A percentile compares a stretch with the other conserved stretches of the same genome.
phyloP scores from a whole-genome alignment of 2,329 filamentous ascomycete genomes.

The Xenoacremonium recifei region DNA sequence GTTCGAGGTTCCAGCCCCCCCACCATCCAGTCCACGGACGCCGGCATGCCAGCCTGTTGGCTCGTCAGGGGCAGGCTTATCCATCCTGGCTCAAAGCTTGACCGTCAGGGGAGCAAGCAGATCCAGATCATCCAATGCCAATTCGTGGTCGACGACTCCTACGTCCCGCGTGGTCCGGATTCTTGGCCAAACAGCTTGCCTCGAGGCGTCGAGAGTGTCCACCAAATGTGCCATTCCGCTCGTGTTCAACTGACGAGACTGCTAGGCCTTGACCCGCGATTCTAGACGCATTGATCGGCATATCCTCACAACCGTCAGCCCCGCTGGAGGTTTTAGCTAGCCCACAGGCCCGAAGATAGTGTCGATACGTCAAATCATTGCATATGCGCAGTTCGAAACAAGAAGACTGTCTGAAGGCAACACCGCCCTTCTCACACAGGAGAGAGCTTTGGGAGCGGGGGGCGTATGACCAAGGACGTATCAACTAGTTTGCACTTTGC shows the following conservation, averaged over 20 bases:
- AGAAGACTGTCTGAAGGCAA: no score
- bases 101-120: slow-evolving; percentile 15
- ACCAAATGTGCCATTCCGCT: slow-evolving; percentile 3
- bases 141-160: slow-evolving; percentile 4
- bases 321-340: slow-evolving; percentile 3
- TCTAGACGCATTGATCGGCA: slow-evolving; percentile 22
- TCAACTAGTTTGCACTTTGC: no score
- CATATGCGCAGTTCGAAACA: no score
- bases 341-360: no score
- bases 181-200: background rate
- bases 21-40: slow-evolving; percentile 15
- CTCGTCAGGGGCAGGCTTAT: slow-evolving; percentile 8
- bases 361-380: no score
- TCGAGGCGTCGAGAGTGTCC: no score
- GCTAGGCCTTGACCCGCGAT: slow-evolving; percentile 4
- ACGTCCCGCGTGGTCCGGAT: background rate
- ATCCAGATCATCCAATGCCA: slow-evolving; percentile 19
- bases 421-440: no score
- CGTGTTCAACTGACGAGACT: slow-evolving; percentile 8
- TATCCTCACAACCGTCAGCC: slow-evolving; percentile 6
- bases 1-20: slow-evolving; percentile 11
- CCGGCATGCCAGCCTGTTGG: slow-evolving; percentile 26
- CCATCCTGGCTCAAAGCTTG: slow-evolving; percentile 10
- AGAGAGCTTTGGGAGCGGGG: no score
- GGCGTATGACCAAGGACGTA: no score